A percentile compares a stretch with the other conserved stretches of the same genome.
phyloP scores from a whole-genome alignment of 2,329 filamentous ascomycete species.

The Calonectria hongkongensis region DNA sequence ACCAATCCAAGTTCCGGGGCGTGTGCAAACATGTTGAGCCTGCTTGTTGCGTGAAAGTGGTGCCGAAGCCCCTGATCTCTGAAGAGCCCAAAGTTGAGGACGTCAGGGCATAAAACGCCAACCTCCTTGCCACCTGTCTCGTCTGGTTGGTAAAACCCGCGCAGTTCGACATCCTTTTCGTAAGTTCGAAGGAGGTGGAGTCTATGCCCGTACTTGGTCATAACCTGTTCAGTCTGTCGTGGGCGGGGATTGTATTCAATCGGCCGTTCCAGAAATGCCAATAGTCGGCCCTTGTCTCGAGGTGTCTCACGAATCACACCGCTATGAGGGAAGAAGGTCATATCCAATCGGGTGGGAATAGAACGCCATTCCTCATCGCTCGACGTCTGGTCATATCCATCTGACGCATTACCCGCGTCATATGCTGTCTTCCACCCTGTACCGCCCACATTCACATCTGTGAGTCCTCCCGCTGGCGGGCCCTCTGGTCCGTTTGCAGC shows the following conservation, averaged over 20 bases:
- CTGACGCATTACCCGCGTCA: background rate
- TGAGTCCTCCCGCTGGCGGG: background rate
- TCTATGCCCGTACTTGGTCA: constrained; percentile 42
- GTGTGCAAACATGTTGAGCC: constrained; percentile 76
- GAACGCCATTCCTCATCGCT: background rate
- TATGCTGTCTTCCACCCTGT: background rate
- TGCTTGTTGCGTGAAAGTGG: constrained; percentile 60
- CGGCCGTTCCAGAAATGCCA: constrained; percentile 48
- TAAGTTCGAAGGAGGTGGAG: constrained; percentile 68
- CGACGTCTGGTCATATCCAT: background rate
- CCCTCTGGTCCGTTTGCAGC: background rate
- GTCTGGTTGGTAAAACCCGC: constrained; percentile 56
- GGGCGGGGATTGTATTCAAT: constrained; percentile 44
- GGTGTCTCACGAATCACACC: constrained; percentile 50
- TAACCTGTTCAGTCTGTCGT: constrained; percentile 28
- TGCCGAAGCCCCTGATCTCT: constrained; percentile 46
- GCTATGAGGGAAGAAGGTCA: constrained; percentile 61
- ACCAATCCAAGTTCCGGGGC: constrained; percentile 84
- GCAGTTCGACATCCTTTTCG: constrained; percentile 69
- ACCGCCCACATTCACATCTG: too few relatives aligned
- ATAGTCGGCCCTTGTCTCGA: constrained; percentile 38
- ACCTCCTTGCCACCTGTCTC: constrained; percentile 52
- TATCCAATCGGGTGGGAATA: constrained; percentile 50
- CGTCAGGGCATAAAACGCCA: constrained; percentile 58
- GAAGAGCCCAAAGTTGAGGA: constrained; percentile 53